Evolutionary conservation across 148 eudicot species (phyloP), one percentile per base, ranked within the genome.

Genomic region (Rhododendron griersonianum): DNA sequence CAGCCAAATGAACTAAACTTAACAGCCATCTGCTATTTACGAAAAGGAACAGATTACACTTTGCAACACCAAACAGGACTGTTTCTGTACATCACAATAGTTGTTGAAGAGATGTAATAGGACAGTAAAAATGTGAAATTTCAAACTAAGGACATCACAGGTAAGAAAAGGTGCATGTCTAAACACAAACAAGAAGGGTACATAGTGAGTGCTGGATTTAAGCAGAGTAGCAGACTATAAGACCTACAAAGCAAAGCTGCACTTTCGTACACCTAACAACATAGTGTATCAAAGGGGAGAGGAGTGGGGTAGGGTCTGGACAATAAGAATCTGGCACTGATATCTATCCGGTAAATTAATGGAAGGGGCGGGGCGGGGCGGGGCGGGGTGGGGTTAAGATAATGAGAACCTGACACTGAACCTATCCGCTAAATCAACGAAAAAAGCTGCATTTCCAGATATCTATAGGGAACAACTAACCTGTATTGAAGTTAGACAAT

Each of bases 401-500:
- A 51, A 83, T 23, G 55, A 45, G 78, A 71, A 71, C 85, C 51
- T 51, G 33, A 73, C 35, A 74, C 48, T 35, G 37, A 74, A 51
- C 50, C 79, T 33, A 74, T 19, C 23, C 1, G 53, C n/a, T 55
- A 76, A 84, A 84, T 11, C 11, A 63, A n/a, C 7, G 47, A 69
- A 47, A 50, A 19, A 74, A 73, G 14, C 79, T 13, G 53, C 47
- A 19, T 73, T 84, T 33, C 86, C 69, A 73, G n/a, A 19, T 57
- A 84, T 74, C 71, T 35, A 76, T 23, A 55, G 9, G 65, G n/a
- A 67, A 14, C 59, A 63, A 85, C 86, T 65, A 28, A 85, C 89
- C 87, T 88, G 89, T 35, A 88, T 85, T 37, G 89, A 88, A 63
- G 89, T 88, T 76, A 85, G 81, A 88, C 89, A 88, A 78, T 88